phyloP scores from a whole-genome alignment of 306 rosid species.

The Trichosanthes truncata region DNA sequence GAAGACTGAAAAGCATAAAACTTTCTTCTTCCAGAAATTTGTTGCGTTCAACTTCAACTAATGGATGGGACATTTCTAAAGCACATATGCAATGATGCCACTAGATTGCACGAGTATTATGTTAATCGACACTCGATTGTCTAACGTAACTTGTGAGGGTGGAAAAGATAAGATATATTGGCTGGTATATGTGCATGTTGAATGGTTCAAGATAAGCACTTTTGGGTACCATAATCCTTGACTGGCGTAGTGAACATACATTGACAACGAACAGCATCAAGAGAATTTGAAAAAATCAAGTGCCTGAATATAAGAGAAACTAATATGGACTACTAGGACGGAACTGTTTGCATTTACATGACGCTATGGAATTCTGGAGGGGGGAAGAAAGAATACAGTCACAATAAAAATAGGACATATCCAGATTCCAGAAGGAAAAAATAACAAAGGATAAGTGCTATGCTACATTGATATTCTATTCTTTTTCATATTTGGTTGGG shows the following conservation, averaged over 20 bases:
- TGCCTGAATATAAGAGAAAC: neutral
- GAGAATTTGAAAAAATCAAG: neutral
- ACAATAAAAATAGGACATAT: constrained; percentile 4
- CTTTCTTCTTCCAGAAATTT: neutral
- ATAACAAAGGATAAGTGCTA: neutral
- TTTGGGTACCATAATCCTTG: neutral
- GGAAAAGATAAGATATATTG: neutral
- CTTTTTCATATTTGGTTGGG: neutral
- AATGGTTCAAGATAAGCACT: neutral
- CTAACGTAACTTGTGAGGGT: neutral
- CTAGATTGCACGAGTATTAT: neutral
- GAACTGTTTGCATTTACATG: neutral
- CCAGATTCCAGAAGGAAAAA: constrained; percentile 7
- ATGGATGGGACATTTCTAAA: constrained; percentile 6
- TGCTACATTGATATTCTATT: neutral
- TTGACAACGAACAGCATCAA: neutral
- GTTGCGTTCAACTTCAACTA: constrained; percentile 17
- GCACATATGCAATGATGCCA: neutral
- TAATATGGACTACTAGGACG: neutral
- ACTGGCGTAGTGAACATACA: neutral
- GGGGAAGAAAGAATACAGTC: neutral
- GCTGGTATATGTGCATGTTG: neutral
- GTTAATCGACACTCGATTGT: neutral
- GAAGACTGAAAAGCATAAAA: neutral
- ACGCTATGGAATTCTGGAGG: neutral